Conservation (phyloP, 108 stramenopile genomes). For the Aurantiochytrium sp. region DNA sequence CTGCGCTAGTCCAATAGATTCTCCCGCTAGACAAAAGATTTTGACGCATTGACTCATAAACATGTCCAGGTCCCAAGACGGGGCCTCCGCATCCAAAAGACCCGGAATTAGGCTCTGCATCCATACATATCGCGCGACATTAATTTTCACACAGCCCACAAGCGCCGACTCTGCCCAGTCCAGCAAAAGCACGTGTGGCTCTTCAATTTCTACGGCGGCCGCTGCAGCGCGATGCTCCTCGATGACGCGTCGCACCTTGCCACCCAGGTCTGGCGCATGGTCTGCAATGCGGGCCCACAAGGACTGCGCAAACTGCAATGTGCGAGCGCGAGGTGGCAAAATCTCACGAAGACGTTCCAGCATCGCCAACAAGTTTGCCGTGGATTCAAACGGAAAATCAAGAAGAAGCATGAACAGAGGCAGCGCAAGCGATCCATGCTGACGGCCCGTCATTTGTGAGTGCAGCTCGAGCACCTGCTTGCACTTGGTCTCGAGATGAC, state of each 20-base stretch:
- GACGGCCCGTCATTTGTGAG: neutral
- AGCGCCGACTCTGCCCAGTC: neutral
- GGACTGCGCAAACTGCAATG: neutral
- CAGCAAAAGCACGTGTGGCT: neutral
- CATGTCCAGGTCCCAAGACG: neutral
- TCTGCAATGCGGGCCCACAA: neutral
- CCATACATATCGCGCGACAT: neutral
- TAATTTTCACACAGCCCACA: neutral
- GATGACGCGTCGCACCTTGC: neutral
- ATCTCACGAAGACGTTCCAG: neutral
- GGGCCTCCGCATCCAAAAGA: neutral
- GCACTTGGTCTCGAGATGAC: neutral
- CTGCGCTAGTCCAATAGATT: neutral
- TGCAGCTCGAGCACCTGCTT: neutral
- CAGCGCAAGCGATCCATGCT: neutral
- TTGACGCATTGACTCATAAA: neutral
- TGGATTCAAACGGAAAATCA: neutral
- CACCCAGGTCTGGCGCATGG: neutral
- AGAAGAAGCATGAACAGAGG: neutral
- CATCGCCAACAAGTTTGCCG: neutral
- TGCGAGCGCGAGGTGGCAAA: neutral
- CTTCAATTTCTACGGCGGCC: neutral
- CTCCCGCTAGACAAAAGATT: neutral
- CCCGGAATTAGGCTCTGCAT: neutral
- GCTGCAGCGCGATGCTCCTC: neutral